phyloP scores from a whole-genome alignment of 352 stramenopile species.

The Globisporangium polare region DNA sequence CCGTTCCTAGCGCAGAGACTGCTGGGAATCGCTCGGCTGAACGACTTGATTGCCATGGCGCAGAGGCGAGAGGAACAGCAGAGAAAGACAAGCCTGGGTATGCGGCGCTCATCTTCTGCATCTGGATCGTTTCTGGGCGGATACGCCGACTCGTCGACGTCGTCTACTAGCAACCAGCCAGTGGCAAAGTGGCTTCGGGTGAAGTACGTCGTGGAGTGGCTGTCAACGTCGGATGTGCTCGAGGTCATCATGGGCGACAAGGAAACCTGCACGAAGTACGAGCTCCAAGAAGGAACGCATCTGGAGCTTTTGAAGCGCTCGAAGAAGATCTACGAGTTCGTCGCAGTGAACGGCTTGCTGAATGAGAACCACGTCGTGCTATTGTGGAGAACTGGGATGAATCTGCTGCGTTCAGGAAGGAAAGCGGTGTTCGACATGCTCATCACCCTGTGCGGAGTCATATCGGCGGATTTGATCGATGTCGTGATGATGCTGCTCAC shows the following conservation, averaged over 20 bases:
- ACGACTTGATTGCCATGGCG: constrained; percentile 75
- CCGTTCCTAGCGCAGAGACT: constrained; percentile 75
- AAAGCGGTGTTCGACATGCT: constrained; percentile 78
- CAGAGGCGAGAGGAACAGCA: constrained; percentile 59
- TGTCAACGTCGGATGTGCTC: constrained; percentile 68
- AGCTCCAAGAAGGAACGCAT: constrained; percentile 70
- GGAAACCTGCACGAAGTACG: constrained; percentile 62
- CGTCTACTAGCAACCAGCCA: constrained; percentile 21
- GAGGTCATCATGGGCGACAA: constrained; percentile 80
- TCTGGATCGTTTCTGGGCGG: constrained; percentile 15
- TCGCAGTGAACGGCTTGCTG: constrained; percentile 50
- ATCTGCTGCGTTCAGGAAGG: constrained; percentile 57
- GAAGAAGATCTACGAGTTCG: constrained; percentile 63
- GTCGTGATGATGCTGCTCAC: constrained; percentile 71
- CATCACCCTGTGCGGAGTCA: constrained; percentile 51
- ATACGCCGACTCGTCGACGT: constrained; percentile 15
- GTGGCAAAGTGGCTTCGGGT: constrained; percentile 68
- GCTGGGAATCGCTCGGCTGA: constrained; percentile 64
- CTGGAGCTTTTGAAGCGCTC: constrained; percentile 81
- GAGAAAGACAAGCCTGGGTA: constrained; percentile 57
- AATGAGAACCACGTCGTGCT: constrained; percentile 65
- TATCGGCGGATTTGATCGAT: constrained; percentile 72
- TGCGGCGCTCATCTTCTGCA: constrained; percentile 33
- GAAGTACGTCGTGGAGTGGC: constrained; percentile 78
- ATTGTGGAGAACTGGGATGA: constrained; percentile 73